These are phyloP conservation scores for Scheffersomyces amazonensis DNA, from an alignment of 805 yeast species.

Conservation along the genomic window DNA sequence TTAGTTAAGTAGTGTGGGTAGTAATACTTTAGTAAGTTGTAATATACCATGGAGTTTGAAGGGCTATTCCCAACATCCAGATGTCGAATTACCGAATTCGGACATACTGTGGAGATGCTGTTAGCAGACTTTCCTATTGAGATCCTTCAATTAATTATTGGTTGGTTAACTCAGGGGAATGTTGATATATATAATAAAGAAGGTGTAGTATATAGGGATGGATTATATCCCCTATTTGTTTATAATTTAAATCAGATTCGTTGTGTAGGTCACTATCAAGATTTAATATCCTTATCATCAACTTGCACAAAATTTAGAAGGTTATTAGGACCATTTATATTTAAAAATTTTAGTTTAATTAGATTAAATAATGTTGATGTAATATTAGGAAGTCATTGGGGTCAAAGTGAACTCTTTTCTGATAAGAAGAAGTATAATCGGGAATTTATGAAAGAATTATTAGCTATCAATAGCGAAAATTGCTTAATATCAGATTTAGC, in stretches of 20 bases:
- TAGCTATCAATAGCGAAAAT: slow-evolving; percentile 9
- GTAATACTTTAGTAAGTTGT: too few species aligned
- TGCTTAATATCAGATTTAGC: slow-evolving; percentile 19
- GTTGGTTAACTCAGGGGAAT: slow-evolving; percentile 9
- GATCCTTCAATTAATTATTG: slow-evolving; percentile 13
- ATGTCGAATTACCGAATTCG: too few species aligned
- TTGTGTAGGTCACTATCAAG: slow-evolving; percentile 6
- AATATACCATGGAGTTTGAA: too few species aligned
- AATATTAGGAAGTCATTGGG: slow-evolving; percentile 17
- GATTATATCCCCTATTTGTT: slow-evolving; percentile 3
- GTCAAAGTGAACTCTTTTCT: slow-evolving; percentile 16
- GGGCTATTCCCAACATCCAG: too few species aligned
- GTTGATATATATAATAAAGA: slow-evolving; percentile 3
- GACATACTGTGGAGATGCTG: too few species aligned
- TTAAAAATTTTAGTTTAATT: slow-evolving; percentile 20
- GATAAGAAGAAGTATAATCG: slow-evolving; percentile 13
- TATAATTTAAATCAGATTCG: slow-evolving; percentile 8
- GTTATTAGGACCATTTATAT: slow-evolving; percentile 17
- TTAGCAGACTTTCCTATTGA: slow-evolving; percentile 14
- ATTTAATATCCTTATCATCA: slow-evolving; percentile 16
- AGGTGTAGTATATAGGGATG: background rate
- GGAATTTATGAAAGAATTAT: slow-evolving; percentile 17
- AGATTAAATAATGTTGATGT: slow-evolving; percentile 26
- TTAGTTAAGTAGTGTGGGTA: too few species aligned
- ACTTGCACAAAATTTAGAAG: slow-evolving; percentile 21